These are phyloP conservation scores for Ophiostoma ips DNA, from an alignment of 2,329 filamentous ascomycete species.

Conservation along the genomic window DNA sequence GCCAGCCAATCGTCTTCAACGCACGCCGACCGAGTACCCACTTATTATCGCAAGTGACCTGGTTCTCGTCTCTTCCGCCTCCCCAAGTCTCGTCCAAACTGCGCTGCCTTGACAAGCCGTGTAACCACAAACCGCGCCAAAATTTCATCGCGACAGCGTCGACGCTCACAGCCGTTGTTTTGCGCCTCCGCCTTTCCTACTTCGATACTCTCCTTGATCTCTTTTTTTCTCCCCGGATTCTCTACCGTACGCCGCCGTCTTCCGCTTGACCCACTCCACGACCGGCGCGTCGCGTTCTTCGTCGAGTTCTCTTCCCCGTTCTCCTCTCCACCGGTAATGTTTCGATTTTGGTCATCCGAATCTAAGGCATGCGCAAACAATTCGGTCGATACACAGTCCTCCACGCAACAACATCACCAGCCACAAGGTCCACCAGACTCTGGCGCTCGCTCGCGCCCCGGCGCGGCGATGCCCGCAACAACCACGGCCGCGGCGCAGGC, in stretches of 20 bases:
- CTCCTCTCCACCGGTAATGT: constrained; percentile 37
- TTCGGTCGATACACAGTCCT: constrained; percentile 20
- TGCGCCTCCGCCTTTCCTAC: neutral
- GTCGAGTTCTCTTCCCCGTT: neutral
- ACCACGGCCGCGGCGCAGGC: constrained; percentile 1
- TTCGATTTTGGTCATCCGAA: constrained; percentile 47
- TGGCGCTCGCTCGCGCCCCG: constrained; percentile 10
- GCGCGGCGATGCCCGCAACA: constrained; percentile 1
- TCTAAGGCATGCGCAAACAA: constrained; percentile 42
- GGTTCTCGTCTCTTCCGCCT: too few species aligned
- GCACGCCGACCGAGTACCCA: too few species aligned
- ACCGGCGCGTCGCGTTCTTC: constrained; percentile 6
- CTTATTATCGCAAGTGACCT: too few species aligned
- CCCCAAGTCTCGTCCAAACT: neutral
- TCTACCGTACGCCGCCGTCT: neutral
- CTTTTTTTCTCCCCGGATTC: constrained; percentile 1
- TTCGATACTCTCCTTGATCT: neutral
- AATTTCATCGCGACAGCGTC: neutral
- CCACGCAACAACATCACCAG: neutral
- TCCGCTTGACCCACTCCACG: neutral
- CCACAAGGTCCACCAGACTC: constrained; percentile 14
- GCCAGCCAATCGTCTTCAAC: constrained; percentile 13
- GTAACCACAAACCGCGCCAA: neutral
- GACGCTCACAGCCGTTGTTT: neutral
- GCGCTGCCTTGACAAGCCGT: neutral